These are phyloP conservation scores for Colletotrichum gloeosporioides DNA, from an alignment of 2,329 filamentous ascomycete genomes.

Conservation along the genomic window DNA sequence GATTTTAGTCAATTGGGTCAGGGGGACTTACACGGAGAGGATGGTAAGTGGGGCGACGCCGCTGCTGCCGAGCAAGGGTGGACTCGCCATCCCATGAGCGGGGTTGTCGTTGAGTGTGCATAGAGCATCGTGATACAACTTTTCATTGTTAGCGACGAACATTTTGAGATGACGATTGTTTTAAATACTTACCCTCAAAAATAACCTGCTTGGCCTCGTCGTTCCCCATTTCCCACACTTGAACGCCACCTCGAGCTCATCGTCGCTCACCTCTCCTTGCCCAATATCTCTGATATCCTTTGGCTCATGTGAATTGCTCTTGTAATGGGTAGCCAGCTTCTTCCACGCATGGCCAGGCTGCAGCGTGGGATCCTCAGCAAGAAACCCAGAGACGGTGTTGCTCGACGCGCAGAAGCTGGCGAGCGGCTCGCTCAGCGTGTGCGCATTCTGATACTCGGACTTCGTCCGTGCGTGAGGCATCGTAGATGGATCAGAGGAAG, in stretches of 20 bases:
- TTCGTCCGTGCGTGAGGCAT: background rate
- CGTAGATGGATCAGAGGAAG: background rate
- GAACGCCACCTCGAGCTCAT: background rate
- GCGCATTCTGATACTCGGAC: background rate
- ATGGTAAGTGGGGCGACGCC: constrained; percentile 73
- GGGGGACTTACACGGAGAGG: constrained; percentile 60
- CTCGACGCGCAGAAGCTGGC: background rate
- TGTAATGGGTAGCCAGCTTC: background rate
- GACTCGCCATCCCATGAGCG: constrained; percentile 55
- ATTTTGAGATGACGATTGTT: background rate
- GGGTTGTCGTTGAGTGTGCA: background rate
- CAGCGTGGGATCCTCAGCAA: background rate
- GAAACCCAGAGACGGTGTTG: background rate
- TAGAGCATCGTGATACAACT: background rate
- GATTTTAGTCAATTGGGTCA: too few species aligned
- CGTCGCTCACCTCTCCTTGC: background rate
- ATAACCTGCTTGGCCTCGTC: background rate
- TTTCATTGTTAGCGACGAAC: background rate
- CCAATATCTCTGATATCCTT: background rate
- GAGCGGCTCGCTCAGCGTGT: background rate
- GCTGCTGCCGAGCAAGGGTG: constrained; percentile 54
- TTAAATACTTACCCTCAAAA: background rate
- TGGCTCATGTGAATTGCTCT: background rate
- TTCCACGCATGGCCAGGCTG: background rate
- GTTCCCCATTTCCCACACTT: background rate